phyloP scores from a whole-genome alignment of 257 asterid species.

The Linaria vulgaris region DNA sequence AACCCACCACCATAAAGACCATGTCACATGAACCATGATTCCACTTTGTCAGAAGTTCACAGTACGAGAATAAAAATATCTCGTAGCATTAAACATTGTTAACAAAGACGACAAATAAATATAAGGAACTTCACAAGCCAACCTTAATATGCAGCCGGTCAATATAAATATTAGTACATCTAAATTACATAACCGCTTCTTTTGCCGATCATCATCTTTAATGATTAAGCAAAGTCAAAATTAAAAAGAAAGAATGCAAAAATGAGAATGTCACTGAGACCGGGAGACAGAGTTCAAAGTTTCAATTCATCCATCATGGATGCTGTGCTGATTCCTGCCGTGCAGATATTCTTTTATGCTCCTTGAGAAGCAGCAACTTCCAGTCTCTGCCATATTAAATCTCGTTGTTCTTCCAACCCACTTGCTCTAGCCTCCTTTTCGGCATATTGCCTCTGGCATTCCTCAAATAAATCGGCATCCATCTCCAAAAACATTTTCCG shows the following conservation, averaged over 20 bases:
- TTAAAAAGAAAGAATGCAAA: neutral
- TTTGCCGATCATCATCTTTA: neutral
- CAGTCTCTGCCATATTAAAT: constrained; percentile 39
- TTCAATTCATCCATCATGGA: neutral
- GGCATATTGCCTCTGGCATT: constrained; percentile 37
- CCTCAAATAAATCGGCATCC: constrained; percentile 43
- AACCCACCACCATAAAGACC: too few species aligned
- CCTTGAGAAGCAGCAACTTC: constrained; percentile 26
- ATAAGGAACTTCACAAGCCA: neutral
- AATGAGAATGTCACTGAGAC: neutral
- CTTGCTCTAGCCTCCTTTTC: constrained; percentile 29
- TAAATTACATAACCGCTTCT: neutral
- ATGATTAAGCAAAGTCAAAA: neutral
- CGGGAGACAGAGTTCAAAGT: neutral
- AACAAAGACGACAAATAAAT: neutral
- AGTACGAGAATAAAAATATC: neutral
- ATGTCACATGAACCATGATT: neutral
- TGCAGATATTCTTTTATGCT: neutral
- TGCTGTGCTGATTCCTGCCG: too few species aligned
- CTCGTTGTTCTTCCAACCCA: constrained; percentile 35
- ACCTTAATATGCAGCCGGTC: neutral
- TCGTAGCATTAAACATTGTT: neutral
- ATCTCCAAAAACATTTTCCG: constrained; percentile 44
- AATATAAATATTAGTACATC: neutral
- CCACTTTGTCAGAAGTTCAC: neutral